These are phyloP conservation scores for Craterostigma plantagineum DNA, from an alignment of 257 asterid species.

Conservation along the genomic window DNA sequence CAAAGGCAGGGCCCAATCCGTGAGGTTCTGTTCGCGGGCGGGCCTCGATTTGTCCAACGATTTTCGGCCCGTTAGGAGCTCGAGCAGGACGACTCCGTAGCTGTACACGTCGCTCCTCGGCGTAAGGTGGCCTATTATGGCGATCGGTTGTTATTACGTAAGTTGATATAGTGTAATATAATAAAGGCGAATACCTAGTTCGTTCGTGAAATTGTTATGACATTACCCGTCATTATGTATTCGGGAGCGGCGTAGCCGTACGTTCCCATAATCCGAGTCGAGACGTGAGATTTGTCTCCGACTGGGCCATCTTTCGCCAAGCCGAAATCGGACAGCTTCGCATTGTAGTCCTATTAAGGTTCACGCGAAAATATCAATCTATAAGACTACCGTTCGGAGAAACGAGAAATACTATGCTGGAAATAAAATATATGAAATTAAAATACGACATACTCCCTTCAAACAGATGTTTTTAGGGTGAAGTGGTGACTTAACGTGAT, in stretches of 20 bases:
- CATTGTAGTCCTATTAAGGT: slow-evolving; percentile 35
- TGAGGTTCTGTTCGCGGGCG: slow-evolving; percentile 59
- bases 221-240: slow-evolving; percentile 47
- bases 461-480: too few species aligned
- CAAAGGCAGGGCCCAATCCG: slow-evolving; percentile 86
- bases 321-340: slow-evolving; percentile 53
- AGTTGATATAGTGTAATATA: too few species aligned
- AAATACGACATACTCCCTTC: too few species aligned
- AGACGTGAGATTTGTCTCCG: slow-evolving; percentile 61
- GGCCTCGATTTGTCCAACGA: slow-evolving; percentile 67
- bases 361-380: too few species aligned
- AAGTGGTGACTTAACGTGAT: too few species aligned
- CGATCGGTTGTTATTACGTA: too few species aligned
- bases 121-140: slow-evolving; percentile 53
- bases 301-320: slow-evolving; percentile 64
- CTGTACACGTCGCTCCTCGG: slow-evolving; percentile 85
- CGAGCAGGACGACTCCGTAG: slow-evolving; percentile 82
- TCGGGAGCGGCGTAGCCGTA: slow-evolving; percentile 66
- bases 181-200: too few species aligned
- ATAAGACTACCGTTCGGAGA: too few species aligned
- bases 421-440: too few species aligned
- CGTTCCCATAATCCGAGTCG: slow-evolving; percentile 64
- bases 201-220: too few species aligned
- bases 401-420: too few species aligned
- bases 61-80: slow-evolving; percentile 68